Evolutionary conservation across 768 basidiomycete genomes (phyloP).

Genomic region (Auriscalpium orientale): DNA sequence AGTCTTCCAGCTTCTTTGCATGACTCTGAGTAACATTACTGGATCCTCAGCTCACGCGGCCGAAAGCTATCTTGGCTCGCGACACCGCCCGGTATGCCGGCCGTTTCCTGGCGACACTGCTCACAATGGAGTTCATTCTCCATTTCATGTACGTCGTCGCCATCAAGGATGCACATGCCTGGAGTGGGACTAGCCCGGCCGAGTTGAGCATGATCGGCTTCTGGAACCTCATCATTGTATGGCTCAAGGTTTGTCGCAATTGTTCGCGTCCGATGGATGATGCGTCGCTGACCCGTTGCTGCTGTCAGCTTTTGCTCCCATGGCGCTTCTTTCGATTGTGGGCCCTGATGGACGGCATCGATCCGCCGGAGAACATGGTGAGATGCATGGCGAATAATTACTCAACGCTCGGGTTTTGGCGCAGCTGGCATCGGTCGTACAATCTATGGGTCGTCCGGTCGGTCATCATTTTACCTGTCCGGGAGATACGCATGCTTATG

Average conservation of each 20-base stretch:
- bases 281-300: background rate
- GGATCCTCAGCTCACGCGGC: constrained; percentile 50
- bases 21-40: background rate
- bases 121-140: constrained; percentile 86
- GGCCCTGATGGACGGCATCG: constrained; percentile 81
- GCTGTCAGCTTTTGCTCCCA: constrained; percentile 71
- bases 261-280: background rate
- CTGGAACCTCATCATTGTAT: constrained; percentile 94
- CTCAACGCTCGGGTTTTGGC: constrained; percentile 88
- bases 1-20: background rate
- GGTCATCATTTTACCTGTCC: background rate
- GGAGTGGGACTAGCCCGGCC: constrained; percentile 69
- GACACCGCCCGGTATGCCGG: constrained; percentile 47
- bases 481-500: background rate
- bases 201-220: constrained; percentile 91
- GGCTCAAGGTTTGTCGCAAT: constrained; percentile 72
- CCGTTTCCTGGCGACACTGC: constrained; percentile 62
- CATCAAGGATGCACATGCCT: constrained; percentile 83
- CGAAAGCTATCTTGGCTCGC: constrained; percentile 35
- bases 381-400: constrained; percentile 99
- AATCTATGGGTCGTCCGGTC: constrained; percentile 93
- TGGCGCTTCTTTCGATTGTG: constrained; percentile 98
- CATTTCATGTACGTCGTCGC: constrained; percentile 97
- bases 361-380: constrained; percentile 98
- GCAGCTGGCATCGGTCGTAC: constrained; percentile 94